Evolutionary conservation across 2,329 filamentous ascomycete species (phyloP).

Genomic region (Fusarium transvaalense): DNA sequence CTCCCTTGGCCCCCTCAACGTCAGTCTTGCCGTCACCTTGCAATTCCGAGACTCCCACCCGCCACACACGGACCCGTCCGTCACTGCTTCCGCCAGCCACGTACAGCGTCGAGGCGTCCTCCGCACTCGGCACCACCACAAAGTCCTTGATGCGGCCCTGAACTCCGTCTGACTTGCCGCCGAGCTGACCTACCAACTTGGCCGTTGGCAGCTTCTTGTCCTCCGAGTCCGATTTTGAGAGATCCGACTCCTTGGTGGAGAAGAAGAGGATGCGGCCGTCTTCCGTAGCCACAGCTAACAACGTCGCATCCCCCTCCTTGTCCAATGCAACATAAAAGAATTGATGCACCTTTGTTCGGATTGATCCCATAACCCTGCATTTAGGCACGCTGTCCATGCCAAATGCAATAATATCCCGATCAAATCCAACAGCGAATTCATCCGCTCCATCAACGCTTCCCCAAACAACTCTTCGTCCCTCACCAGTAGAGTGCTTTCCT

Average conservation of each 20-base stretch:
- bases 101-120: constrained; percentile 59
- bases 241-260: constrained; percentile 70
- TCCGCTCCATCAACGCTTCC: constrained; percentile 76
- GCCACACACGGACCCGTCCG: constrained; percentile 85
- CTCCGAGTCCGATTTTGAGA: constrained; percentile 52
- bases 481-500: constrained; percentile 80
- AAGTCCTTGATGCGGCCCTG: constrained; percentile 89
- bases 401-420: constrained; percentile 85
- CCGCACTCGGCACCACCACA: constrained; percentile 66
- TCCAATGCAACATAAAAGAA: constrained; percentile 76
- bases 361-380: constrained; percentile 76
- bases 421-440: constrained; percentile 91
- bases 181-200: constrained; percentile 79
- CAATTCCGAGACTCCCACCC: constrained; percentile 62
- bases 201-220: constrained; percentile 65
- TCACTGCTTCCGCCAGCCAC: constrained; percentile 86
- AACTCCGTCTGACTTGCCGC: constrained; percentile 77
- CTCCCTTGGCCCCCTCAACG: constrained; percentile 38
- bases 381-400: constrained; percentile 88
- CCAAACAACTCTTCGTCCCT: constrained; percentile 87
- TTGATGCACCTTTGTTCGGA: constrained; percentile 85
- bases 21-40: constrained; percentile 50
- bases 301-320: constrained; percentile 51
- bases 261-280: constrained; percentile 90
- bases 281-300: constrained; percentile 86